phyloP scores from a whole-genome alignment of 1,139 yeast species.

The Geotrichum aggregatum region DNA sequence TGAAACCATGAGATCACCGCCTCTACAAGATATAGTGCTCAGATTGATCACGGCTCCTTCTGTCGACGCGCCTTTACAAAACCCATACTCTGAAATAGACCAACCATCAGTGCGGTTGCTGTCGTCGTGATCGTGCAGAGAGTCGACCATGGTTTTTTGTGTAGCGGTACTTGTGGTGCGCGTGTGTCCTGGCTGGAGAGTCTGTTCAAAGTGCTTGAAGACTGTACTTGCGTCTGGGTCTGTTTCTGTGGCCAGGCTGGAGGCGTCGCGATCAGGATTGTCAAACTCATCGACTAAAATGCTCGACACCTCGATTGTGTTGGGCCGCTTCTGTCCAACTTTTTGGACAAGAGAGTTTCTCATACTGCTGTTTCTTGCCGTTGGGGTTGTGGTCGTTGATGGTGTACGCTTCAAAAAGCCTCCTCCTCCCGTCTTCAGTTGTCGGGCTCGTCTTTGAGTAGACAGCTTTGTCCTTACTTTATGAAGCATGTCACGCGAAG shows the following conservation, averaged over 20 bases:
- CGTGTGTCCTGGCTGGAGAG: not conserved
- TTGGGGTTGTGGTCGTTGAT: not conserved
- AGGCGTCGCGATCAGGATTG: no score
- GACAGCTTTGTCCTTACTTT: no score
- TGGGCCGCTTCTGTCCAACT: not conserved
- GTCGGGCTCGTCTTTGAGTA: no score
- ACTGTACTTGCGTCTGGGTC: no score
- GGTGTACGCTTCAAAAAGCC: no score
- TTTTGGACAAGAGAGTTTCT: not conserved
- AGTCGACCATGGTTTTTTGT: not conserved
- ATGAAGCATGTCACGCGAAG: no score
- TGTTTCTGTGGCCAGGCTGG: no score
- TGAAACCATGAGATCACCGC: slow-evolving; percentile 7
- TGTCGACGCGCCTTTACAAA: slow-evolving; percentile 1
- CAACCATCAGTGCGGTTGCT: no score
- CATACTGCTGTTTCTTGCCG: not conserved
- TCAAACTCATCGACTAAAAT: slow-evolving; percentile 1
- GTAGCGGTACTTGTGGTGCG: slow-evolving; percentile 4
- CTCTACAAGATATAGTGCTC: not conserved
- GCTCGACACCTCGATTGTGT: not conserved
- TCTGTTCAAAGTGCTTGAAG: no score
- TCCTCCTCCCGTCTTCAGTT: no score
- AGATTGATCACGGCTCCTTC: slow-evolving; percentile 6
- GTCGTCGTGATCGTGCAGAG: no score
- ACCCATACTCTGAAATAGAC: not conserved